phyloP scores from a whole-genome alignment of 2,329 filamentous ascomycete genomes.

The Calcarisporium arbuscula region DNA sequence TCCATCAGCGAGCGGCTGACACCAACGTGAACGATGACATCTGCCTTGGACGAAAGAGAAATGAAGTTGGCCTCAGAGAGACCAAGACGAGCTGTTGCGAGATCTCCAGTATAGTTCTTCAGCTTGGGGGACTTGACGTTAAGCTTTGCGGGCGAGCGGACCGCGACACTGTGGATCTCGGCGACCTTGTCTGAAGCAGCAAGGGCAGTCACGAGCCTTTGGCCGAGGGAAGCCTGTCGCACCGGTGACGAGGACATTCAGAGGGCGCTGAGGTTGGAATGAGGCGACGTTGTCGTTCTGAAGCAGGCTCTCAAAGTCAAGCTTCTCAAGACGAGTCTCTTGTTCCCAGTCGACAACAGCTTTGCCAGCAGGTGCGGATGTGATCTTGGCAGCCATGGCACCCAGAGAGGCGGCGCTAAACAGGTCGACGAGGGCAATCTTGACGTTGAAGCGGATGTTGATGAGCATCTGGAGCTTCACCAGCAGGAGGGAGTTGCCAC shows the following conservation, averaged over 20 bases:
- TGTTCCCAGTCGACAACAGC: slow-evolving; percentile 16
- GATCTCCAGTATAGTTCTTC: background rate
- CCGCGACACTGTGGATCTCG: background rate
- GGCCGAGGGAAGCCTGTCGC: too few relatives aligned
- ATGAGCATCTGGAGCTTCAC: slow-evolving; percentile 29
- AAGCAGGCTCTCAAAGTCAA: too few relatives aligned
- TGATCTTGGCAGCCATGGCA: slow-evolving; percentile 29
- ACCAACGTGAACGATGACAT: too few relatives aligned
- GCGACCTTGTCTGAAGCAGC: too few relatives aligned
- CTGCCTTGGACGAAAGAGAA: too few relatives aligned
- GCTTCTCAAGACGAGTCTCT: slow-evolving; percentile 12
- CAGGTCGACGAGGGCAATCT: slow-evolving; percentile 27
- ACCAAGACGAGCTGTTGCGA: background rate
- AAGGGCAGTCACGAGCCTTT: too few relatives aligned
- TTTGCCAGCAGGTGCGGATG: slow-evolving; percentile 4
- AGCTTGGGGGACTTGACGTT: background rate
- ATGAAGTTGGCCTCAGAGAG: background rate
- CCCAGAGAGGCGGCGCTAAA: slow-evolving; percentile 30
- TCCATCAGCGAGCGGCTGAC: too few relatives aligned
- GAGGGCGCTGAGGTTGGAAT: too few relatives aligned
- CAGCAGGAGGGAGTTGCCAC: slow-evolving; percentile 34
- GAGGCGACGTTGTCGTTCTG: too few relatives aligned
- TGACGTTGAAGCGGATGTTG: slow-evolving; percentile 20
- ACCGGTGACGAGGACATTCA: too few relatives aligned
- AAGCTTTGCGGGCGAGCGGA: background rate